Evolutionary conservation across 306 rosid species (phyloP).

Genomic region (Mimosa bimucronata): DNA sequence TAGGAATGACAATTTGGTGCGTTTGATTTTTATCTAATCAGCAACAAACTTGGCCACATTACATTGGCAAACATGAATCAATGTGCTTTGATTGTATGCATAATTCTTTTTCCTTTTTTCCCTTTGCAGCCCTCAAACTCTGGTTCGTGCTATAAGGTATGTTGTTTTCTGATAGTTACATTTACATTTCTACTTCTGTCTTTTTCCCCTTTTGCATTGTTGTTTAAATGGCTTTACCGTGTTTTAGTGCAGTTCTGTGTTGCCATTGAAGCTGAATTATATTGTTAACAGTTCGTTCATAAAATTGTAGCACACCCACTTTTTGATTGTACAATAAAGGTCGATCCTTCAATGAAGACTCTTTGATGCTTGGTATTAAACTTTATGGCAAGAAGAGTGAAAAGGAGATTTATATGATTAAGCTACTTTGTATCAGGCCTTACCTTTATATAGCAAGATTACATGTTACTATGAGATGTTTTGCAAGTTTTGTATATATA

Average conservation of each 20-base stretch:
- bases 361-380: background rate
- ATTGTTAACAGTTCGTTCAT: background rate
- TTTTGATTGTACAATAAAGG: background rate
- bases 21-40: conserved; percentile 15
- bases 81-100: conserved; percentile 30
- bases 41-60: conserved; percentile 33
- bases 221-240: conserved; percentile 4
- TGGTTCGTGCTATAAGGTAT: conserved; percentile 95
- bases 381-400: background rate
- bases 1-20: conserved; percentile 6
- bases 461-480: background rate
- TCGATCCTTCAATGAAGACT: background rate
- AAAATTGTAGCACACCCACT: background rate
- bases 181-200: conserved; percentile 19
- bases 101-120: conserved; percentile 26
- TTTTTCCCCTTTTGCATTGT: conserved; percentile 6
- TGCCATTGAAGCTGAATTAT: background rate
- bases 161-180: conserved; percentile 35
- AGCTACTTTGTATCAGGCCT: background rate
- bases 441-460: background rate
- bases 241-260: background rate
- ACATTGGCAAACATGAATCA: conserved; percentile 22
- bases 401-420: background rate
- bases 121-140: conserved; percentile 85
- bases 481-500: background rate